A percentile compares a stretch with the other conserved stretches of the same genome.
These are phyloP conservation scores for Opeltia flavorubescens DNA, from an alignment of 495 filamentous ascomycete genomes.

Conservation along the genomic window DNA sequence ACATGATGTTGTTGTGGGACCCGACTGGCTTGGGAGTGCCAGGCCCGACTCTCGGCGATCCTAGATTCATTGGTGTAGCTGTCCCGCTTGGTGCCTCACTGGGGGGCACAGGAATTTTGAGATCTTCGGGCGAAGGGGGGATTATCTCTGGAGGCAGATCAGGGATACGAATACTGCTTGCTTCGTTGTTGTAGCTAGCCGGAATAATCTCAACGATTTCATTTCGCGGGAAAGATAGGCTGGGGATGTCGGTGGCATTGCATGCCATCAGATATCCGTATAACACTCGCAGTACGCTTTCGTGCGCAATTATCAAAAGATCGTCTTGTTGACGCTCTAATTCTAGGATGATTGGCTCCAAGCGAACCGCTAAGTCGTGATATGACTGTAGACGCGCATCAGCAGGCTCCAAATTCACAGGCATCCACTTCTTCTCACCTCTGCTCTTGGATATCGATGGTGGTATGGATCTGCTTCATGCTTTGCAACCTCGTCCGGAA, in stretches of 20 bases:
- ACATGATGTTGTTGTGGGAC: conserved; percentile 15
- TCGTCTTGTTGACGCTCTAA: conserved; percentile 95
- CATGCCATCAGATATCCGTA: conserved; percentile 99
- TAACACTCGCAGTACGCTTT: conserved; percentile 87
- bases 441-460: conserved; percentile 87
- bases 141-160: conserved; percentile 45
- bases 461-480: conserved; percentile 95
- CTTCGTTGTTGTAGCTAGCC: conserved; percentile 90
- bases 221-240: conserved; percentile 83
- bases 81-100: conserved; percentile 30
- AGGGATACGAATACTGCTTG: conserved; percentile 71
- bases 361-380: conserved; percentile 89
- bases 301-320: conserved; percentile 92
- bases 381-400: conserved; percentile 59
- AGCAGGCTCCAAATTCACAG: conserved; percentile 3
- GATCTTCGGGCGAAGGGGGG: conserved; percentile 67
- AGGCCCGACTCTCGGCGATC: conserved; percentile 29
- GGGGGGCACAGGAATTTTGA: conserved; percentile 64
- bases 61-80: conserved; percentile 35
- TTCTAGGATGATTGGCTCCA: conserved; percentile 98
- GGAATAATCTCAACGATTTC: conserved; percentile 99
- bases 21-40: conserved; percentile 14
- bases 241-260: conserved; percentile 89
- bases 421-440: conserved; percentile 39
- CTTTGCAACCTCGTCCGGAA: conserved; percentile 79